Percentiles rank a stretch among this genome's conserved stretches.
Evolutionary conservation across 2,329 filamentous ascomycete genomes (phyloP).

Genomic region (Penicillium sp.): DNA sequence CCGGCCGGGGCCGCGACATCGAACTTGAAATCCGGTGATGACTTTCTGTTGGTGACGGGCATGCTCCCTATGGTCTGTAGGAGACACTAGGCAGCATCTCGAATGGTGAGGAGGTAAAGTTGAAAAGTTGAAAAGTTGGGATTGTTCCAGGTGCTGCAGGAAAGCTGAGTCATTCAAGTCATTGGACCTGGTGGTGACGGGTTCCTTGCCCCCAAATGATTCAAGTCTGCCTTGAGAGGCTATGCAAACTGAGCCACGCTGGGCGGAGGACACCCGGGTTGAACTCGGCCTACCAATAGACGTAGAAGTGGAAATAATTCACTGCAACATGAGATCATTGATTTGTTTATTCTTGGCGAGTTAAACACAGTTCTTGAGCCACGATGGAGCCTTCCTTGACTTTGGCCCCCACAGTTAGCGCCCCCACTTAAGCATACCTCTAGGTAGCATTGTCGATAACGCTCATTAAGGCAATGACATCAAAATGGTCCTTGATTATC

Average conservation of each 20-base stretch:
- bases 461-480: background rate
- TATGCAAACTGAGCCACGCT: background rate
- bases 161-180: background rate
- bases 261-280: background rate
- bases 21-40: conserved; percentile 8
- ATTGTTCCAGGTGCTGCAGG: background rate
- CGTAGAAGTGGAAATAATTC: background rate
- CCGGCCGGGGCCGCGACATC: conserved; percentile 7
- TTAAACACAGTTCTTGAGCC: too few species aligned
- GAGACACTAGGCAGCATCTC: background rate
- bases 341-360: background rate
- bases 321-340: background rate
- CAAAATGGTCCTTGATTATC: background rate
- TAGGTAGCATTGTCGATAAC: background rate
- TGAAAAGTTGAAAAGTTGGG: background rate
- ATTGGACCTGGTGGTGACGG: too few species aligned
- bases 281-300: background rate
- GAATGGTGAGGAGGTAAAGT: background rate
- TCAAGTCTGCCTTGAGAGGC: background rate
- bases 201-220: background rate
- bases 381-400: too few species aligned
- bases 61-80: background rate
- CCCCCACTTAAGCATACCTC: too few species aligned
- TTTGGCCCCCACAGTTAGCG: too few species aligned
- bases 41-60: background rate